These are phyloP conservation scores for Chlorokybus atmophyticus DNA, from an alignment of 139 green algal species.

Conservation along the genomic window DNA sequence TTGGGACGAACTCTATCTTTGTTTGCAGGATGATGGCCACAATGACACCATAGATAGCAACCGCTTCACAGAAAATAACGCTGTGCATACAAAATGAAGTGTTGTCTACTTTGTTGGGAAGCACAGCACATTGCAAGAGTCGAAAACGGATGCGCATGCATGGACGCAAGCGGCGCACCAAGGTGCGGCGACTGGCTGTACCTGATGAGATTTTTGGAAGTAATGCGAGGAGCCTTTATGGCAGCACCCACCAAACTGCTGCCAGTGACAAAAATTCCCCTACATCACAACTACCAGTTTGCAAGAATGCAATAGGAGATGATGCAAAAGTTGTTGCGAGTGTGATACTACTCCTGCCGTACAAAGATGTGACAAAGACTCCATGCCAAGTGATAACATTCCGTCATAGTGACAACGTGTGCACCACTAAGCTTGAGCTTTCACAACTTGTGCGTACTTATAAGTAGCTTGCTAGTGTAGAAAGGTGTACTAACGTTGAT, in stretches of 20 bases:
- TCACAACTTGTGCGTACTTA: neutral
- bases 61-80: slow-evolving; percentile 98
- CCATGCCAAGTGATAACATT: neutral
- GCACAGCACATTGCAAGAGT: too few relatives aligned
- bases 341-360: neutral
- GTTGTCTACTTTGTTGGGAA: neutral
- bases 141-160: too few relatives aligned
- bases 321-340: neutral
- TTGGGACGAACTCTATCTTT: slow-evolving; percentile 57
- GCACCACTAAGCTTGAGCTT: neutral
- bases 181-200: neutral
- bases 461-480: neutral
- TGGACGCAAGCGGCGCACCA: neutral
- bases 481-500: slow-evolving; percentile 1
- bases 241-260: slow-evolving; percentile 85
- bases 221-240: slow-evolving; percentile 85
- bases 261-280: slow-evolving; percentile 98
- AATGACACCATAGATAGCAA: slow-evolving; percentile 98
- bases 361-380: neutral
- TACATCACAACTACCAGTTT: too few relatives aligned
- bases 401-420: neutral
- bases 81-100: slow-evolving; percentile 14
- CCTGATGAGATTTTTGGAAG: slow-evolving; percentile 97
- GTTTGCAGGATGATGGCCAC: slow-evolving; percentile 97
- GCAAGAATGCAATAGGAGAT: neutral